These are phyloP conservation scores for Inosperma sp. DNA, from an alignment of 768 basidiomycete species.

Conservation along the genomic window DNA sequence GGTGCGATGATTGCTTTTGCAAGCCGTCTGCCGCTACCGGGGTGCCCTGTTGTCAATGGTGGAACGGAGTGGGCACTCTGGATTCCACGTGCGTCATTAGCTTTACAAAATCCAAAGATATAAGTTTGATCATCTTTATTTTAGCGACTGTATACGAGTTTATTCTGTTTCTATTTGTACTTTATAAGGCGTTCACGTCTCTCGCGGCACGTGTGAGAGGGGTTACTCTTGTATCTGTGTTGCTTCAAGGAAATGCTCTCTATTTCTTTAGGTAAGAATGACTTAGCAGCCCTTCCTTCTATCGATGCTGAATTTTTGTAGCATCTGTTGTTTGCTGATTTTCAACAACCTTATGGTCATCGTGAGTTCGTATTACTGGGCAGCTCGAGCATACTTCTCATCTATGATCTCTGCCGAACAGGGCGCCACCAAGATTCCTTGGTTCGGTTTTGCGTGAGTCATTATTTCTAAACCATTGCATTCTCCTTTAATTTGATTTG, in stretches of 20 bases:
- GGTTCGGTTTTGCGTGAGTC: conserved; percentile 44
- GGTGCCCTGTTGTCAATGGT: conserved; percentile 39
- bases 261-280: conserved; percentile 41
- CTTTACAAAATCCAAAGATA: neutral
- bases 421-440: conserved; percentile 43
- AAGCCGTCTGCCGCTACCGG: conserved; percentile 36
- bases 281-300: neutral
- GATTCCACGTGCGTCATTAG: conserved; percentile 35
- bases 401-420: conserved; percentile 10
- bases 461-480: no score
- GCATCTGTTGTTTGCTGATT: conserved; percentile 35
- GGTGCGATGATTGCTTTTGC: conserved; percentile 33
- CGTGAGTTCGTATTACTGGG: conserved; percentile 7
- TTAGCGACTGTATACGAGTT: conserved; percentile 40
- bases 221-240: conserved; percentile 29
- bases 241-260: conserved; percentile 42
- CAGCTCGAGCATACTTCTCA: neutral
- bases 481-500: neutral
- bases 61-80: conserved; percentile 43
- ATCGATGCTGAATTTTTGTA: conserved; percentile 10
- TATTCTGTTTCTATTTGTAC: conserved; percentile 37
- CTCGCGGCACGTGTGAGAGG: conserved; percentile 22
- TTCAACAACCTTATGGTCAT: conserved; percentile 48
- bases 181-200: conserved; percentile 32
- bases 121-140: neutral